A percentile compares a stretch with the other conserved stretches of the same genome.
These are phyloP conservation scores for Russula abietina DNA, from an alignment of 768 basidiomycete species.

Conservation along the genomic window DNA sequence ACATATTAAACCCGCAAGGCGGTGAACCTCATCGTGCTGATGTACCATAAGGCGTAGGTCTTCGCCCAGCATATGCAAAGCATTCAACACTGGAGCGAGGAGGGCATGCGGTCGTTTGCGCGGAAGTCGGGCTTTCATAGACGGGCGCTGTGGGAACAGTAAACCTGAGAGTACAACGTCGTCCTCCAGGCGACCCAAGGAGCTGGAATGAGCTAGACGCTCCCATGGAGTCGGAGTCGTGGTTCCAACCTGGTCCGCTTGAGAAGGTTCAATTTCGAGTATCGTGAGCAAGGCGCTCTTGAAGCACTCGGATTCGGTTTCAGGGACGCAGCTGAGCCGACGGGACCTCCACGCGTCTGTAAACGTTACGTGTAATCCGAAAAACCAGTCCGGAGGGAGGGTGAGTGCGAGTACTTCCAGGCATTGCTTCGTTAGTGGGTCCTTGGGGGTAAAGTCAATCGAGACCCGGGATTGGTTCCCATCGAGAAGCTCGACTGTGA, in stretches of 20 bases:
- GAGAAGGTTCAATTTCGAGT: slow-evolving; percentile 35
- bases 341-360: slow-evolving; percentile 50
- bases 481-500: slow-evolving; percentile 49
- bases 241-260: not conserved
- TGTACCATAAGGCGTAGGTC: slow-evolving; percentile 55
- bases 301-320: slow-evolving; percentile 55
- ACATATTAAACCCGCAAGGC: slow-evolving; percentile 59
- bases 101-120: slow-evolving; percentile 37
- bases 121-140: not conserved
- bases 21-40: slow-evolving; percentile 48
- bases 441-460: slow-evolving; percentile 51
- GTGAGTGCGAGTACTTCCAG: slow-evolving; percentile 58
- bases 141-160: slow-evolving; percentile 30
- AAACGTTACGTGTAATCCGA: slow-evolving; percentile 50
- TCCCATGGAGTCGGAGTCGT: slow-evolving; percentile 41
- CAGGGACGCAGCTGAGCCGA: slow-evolving; percentile 39
- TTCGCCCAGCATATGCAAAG: slow-evolving; percentile 75
- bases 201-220: slow-evolving; percentile 39
- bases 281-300: slow-evolving; percentile 44
- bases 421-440: slow-evolving; percentile 50
- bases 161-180: slow-evolving; percentile 53
- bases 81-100: slow-evolving; percentile 58
- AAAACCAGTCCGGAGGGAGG: slow-evolving; percentile 51
- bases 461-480: slow-evolving; percentile 42
- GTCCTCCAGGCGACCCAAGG: slow-evolving; percentile 46